phyloP scores from a whole-genome alignment of 1,139 yeast genomes.

The Debaryomyces robertsiae region DNA sequence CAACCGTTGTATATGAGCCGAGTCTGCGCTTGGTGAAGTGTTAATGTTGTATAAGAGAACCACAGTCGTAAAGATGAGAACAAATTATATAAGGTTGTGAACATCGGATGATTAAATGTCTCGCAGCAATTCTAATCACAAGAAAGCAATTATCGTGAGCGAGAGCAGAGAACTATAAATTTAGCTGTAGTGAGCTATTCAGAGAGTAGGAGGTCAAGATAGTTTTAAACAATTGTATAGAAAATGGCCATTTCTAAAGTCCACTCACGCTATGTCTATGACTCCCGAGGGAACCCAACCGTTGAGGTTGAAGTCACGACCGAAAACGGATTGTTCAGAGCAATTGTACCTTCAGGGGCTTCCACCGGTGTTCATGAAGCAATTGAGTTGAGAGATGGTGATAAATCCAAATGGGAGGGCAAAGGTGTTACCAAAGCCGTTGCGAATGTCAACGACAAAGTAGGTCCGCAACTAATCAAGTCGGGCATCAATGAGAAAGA shows the following conservation, averaged over 20 bases:
- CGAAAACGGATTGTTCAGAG: constrained; percentile 76
- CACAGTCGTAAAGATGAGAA: too few relatives aligned
- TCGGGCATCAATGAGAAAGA: constrained; percentile 68
- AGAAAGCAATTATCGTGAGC: constrained; percentile 3
- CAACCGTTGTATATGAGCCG: too few relatives aligned
- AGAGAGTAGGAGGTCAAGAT: too few relatives aligned
- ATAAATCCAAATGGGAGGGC: constrained; percentile 84
- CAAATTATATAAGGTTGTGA: too few relatives aligned
- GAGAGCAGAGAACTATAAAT: neutral
- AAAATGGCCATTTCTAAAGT: constrained; percentile 49
- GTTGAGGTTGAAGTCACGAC: constrained; percentile 88
- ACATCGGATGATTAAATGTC: neutral
- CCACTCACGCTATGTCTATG: constrained; percentile 86
- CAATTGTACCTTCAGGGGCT: constrained; percentile 91
- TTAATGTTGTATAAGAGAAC: too few relatives aligned
- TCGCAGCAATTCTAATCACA: constrained; percentile 1
- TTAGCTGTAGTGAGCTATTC: too few relatives aligned
- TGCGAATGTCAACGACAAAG: constrained; percentile 75
- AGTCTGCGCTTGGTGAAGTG: too few relatives aligned
- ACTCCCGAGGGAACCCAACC: constrained; percentile 94
- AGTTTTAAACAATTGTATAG: neutral
- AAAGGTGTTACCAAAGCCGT: constrained; percentile 90
- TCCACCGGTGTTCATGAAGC: constrained; percentile 91
- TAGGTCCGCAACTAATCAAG: constrained; percentile 78
- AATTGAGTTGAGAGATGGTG: constrained; percentile 86